Conservation (phyloP, 2,329 filamentous ascomycete species). For the Trichoderma endophyticum region DNA sequence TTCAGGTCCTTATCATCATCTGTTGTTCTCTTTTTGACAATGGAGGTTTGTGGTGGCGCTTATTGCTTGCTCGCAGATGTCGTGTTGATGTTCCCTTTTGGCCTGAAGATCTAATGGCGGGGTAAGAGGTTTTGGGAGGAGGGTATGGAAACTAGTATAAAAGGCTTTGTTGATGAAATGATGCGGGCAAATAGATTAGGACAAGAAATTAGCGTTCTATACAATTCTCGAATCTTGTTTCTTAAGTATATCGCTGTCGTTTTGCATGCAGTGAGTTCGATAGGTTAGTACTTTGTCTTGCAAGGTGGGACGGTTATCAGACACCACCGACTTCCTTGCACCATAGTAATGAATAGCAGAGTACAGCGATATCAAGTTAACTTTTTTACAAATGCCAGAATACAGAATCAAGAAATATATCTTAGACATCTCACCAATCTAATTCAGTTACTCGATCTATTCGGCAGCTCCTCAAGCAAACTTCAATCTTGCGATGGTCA, state of each 20-base stretch:
- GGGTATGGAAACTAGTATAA: not conserved
- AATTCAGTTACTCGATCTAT: not conserved
- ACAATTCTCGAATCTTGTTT: not conserved
- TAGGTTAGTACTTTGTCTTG: not conserved
- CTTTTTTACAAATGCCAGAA: not conserved
- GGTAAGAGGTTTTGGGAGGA: not conserved
- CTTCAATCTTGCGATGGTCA: not conserved
- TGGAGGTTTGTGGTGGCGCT: not conserved
- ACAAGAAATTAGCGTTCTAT: too few species aligned
- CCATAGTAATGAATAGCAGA: not conserved
- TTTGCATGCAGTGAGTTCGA: not conserved
- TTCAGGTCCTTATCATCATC: not conserved
- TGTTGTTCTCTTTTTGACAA: not conserved
- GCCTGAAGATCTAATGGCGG: not conserved
- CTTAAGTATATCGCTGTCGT: not conserved
- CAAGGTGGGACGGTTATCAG: not conserved
- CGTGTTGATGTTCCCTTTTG: not conserved
- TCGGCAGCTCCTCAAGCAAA: not conserved
- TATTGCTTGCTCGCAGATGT: not conserved
- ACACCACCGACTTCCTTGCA: not conserved
- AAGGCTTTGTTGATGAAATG: not conserved
- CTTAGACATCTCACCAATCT: not conserved
- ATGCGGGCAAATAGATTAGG: not conserved
- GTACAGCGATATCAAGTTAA: not conserved
- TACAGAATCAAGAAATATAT: not conserved